Conservation (phyloP, 75 land plant genomes). For the Pinus taeda region DNA sequence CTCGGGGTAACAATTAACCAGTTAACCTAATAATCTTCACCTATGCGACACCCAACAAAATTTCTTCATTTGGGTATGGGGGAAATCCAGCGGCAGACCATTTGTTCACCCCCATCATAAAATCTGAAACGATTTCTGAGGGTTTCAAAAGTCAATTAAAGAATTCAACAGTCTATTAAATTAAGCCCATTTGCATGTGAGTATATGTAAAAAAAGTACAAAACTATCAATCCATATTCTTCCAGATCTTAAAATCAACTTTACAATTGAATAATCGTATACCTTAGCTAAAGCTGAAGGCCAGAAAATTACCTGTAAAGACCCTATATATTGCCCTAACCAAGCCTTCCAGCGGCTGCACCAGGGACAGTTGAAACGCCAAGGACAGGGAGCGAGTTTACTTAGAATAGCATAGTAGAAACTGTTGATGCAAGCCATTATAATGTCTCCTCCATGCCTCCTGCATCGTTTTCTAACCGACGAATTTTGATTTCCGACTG, state of each 20-base stretch:
- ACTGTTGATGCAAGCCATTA: no score
- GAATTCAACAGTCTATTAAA: neutral
- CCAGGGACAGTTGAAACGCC: neutral
- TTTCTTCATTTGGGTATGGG: neutral
- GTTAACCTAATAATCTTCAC: neutral
- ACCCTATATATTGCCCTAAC: neutral
- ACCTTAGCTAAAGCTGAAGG: neutral
- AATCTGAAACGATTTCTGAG: neutral
- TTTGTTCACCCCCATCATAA: neutral
- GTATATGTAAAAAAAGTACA: neutral
- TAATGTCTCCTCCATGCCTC: no score
- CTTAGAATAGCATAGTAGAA: neutral
- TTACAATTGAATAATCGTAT: neutral
- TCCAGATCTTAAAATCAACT: conserved; percentile 4
- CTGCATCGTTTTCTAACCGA: no score
- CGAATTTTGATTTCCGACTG: no score
- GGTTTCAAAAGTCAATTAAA: no score
- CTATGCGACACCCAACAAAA: neutral
- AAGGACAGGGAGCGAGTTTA: neutral
- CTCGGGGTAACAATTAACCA: neutral
- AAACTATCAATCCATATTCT: neutral
- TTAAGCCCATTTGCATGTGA: neutral
- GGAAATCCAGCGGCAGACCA: neutral
- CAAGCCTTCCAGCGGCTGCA: neutral
- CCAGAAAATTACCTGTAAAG: neutral